Percentiles rank a stretch among this genome's conserved stretches.
Conservation (phyloP, 106 monocot genomes). For the Dioscorea zingiberensis region DNA sequence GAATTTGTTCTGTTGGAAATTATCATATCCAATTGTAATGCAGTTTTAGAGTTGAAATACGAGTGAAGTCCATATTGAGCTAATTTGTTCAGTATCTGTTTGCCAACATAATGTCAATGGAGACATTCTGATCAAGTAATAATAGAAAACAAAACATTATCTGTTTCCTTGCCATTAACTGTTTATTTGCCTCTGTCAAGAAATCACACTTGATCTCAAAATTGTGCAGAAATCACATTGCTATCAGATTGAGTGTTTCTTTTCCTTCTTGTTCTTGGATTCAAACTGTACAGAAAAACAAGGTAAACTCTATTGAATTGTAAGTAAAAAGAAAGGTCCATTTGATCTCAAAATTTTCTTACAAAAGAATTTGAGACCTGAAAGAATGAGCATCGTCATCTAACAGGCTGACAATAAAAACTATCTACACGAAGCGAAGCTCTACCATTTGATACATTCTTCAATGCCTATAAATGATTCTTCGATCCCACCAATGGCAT, state of each 20-base stretch:
- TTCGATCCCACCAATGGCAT: neutral
- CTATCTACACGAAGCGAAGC: too few relatives aligned
- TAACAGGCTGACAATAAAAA: slow-evolving; percentile 25
- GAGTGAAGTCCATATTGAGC: neutral
- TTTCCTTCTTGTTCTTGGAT: too few relatives aligned
- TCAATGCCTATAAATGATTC: neutral
- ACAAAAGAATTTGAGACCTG: slow-evolving; percentile 47
- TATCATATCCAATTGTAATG: too few relatives aligned
- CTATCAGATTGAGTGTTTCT: too few relatives aligned
- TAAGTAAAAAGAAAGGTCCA: slow-evolving; percentile 26
- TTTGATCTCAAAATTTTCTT: slow-evolving; percentile 27
- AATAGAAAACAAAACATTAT: too few relatives aligned
- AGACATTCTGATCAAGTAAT: too few relatives aligned
- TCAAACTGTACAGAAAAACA: neutral
- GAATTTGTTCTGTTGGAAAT: neutral
- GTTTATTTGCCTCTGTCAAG: too few relatives aligned
- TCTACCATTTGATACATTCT: neutral
- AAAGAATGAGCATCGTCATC: slow-evolving; percentile 29
- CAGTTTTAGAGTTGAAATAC: too few relatives aligned
- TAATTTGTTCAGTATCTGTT: neutral
- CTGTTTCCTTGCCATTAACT: too few relatives aligned
- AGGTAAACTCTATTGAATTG: slow-evolving; percentile 3
- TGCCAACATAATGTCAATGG: neutral
- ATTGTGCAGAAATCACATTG: too few relatives aligned
- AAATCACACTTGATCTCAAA: too few relatives aligned